Evolutionary conservation across 2,329 filamentous ascomycete genomes (phyloP).

Genomic region (Lasiodiplodia sp.): DNA sequence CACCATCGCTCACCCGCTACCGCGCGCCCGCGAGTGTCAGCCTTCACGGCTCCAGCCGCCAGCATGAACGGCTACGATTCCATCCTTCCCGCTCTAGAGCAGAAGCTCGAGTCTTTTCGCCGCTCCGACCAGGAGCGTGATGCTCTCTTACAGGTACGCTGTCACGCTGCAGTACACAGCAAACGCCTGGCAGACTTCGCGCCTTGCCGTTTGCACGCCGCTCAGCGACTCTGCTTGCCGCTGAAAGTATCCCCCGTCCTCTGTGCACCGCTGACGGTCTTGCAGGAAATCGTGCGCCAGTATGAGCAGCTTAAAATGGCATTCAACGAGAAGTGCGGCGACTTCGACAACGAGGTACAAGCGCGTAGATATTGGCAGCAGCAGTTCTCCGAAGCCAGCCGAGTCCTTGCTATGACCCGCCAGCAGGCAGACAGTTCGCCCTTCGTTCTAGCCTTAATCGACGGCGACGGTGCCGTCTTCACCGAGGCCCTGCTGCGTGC

Average conservation of each 20-base stretch:
- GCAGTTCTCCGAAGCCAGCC: conserved; percentile 31
- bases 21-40: neutral
- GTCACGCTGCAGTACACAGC: conserved; percentile 2
- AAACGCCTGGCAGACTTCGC: neutral
- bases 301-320: conserved; percentile 43
- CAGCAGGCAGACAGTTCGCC: conserved; percentile 43
- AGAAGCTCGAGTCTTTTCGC: conserved; percentile 43
- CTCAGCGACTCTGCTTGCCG: neutral
- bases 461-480: conserved; percentile 59
- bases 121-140: conserved; percentile 48
- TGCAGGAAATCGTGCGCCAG: conserved; percentile 39
- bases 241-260: neutral
- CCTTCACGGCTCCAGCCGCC: neutral
- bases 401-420: conserved; percentile 10
- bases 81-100: conserved; percentile 20
- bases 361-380: conserved; percentile 45
- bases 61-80: conserved; percentile 28
- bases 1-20: neutral
- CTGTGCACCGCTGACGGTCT: conserved; percentile 1
- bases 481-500: conserved; percentile 52
- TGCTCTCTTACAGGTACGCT: conserved; percentile 42
- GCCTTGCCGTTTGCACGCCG: neutral
- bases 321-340: conserved; percentile 43
- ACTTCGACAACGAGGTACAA: conserved; percentile 47
- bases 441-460: conserved; percentile 56